Evolutionary conservation across 2,329 filamentous ascomycete genomes (phyloP).

Genomic region (Phoma herbarum): DNA sequence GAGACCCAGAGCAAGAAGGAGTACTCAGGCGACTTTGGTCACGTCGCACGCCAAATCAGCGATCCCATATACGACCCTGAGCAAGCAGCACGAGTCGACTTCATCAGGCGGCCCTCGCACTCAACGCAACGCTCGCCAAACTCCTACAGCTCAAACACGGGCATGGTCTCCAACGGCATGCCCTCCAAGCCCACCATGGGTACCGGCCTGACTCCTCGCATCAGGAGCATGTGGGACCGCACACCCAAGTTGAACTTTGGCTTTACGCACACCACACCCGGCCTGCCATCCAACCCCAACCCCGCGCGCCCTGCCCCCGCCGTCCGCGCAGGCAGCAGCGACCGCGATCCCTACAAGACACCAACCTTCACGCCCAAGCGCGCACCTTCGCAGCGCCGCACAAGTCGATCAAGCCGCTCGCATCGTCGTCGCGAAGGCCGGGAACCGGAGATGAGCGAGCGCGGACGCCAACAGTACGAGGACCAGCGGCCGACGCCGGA

Average conservation of each 20-base stretch:
- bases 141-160: constrained; percentile 39
- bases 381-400: constrained; percentile 29
- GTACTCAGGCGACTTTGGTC: constrained; percentile 51
- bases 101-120: constrained; percentile 45
- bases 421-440: constrained; percentile 4
- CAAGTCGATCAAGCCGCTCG: constrained; percentile 25
- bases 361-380: constrained; percentile 40
- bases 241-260: constrained; percentile 46
- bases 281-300: constrained; percentile 25
- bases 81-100: constrained; percentile 48
- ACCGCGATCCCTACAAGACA: constrained; percentile 45
- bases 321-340: constrained; percentile 38
- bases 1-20: constrained; percentile 40
- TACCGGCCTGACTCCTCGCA: constrained; percentile 42
- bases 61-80: constrained; percentile 52
- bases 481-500: constrained; percentile 14
- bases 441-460: constrained; percentile 16
- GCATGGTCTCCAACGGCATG: constrained; percentile 35
- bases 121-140: constrained; percentile 29
- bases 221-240: constrained; percentile 49
- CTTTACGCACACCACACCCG: constrained; percentile 23
- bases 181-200: constrained; percentile 23
- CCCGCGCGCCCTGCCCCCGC: constrained; percentile 35
- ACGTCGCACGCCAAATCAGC: constrained; percentile 49
- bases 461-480: not conserved